Evolutionary conservation across 305 asterid genomes (phyloP), one percentile per base, ranked within the genome.

Genomic region (Fraxinus nigra): DNA sequence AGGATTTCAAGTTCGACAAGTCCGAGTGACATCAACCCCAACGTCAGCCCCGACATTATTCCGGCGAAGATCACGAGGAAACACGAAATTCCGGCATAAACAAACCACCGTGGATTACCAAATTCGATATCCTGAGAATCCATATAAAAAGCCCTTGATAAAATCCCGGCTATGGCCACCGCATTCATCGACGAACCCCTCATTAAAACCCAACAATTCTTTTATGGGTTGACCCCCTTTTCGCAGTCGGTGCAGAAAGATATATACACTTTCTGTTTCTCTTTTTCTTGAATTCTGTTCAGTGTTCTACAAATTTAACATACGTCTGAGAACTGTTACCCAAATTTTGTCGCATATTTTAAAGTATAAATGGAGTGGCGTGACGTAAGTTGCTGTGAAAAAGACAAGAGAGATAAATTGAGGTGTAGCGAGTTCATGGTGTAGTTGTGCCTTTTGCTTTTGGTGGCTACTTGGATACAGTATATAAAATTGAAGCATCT

Each of bases 21-120:
- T 11, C 98, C 97, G 38, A 96, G 89, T 13, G 99, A 96, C 99
- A 96, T 96, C 84, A 96, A 82, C 0, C 99, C 99, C 90, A 96
- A 78, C 13, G 99, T 93, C 70, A 96, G 87, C 7, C 99, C 98
- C 0, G 98, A 96, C 98, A 94, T 96, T 72, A 96, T 91, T 13
- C 99, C 99, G 80, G 98, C 99, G 86, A 96, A 94, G 35, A 96
- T 85, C 0, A 96, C 99, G 82, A 96, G 99, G 85, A 93, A 28
- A 75, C 98, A 96, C 51, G 98, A 96, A 24, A 94, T 89, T 48
- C 99, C 91, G 38, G 98, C 99, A 82, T 91, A 93, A 7, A 94
- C 93, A 81, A 93, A 96, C 98, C 99, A 96, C 98, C 91, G 86
- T 0, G 97, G 95, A 83, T 91, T 89, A 32, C 97, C 98, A 75